Evolutionary conservation across 2,329 filamentous ascomycete genomes (phyloP), one percentile per base, ranked within the genome.

Genomic region (Aspergillus novofumigatus): DNA sequence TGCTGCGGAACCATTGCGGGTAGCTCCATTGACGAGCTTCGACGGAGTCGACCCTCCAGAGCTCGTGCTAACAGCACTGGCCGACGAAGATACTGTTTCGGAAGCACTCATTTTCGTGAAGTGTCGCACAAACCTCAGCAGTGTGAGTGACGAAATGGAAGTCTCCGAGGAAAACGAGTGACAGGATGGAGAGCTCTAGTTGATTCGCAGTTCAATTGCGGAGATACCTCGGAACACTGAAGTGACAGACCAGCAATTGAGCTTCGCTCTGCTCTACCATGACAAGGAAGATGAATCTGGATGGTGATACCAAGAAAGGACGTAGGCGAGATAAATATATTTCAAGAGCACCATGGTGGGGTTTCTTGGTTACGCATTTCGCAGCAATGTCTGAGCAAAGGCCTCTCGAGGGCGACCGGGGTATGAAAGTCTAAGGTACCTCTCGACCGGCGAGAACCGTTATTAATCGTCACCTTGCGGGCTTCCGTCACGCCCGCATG

Each of bases 41-140:
- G 51, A n/a, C 57, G 59, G 53, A 11, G 61, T 59, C 57, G 62
- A 56, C 21, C 61, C 61, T 35, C 66, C 66, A 54, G 65, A 65
- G 25, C 59, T 62, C 25, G 67, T 66, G 58, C 67, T 66, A 41
- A 59, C 58, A 23, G 59, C 61, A 51, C 49, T 47, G 26, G 21
- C 29, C n/a, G 9, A 42, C 3, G 51, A 25, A 47, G 28, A 20
- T 23, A 10, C 21, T 14, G 47, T 59, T 44, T 47, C 49, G 48
- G 49, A 45, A 48, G 10, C 23, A 29, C 38, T 42, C 53, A 55
- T 55, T 41, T 55, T 54, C 41, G 23, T 49, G n/a, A 9, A 41
- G 20, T 21, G n/a, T 26, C n/a, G 17, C n/a, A 26, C 14, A 17
- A 26, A 47, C 14, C 21, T 23, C 14, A 14, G 9, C 44, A 26